Base-by-base conservation (phyloP, 805 yeast genomes). In the Lipomyces yamanashiensis region DNA sequence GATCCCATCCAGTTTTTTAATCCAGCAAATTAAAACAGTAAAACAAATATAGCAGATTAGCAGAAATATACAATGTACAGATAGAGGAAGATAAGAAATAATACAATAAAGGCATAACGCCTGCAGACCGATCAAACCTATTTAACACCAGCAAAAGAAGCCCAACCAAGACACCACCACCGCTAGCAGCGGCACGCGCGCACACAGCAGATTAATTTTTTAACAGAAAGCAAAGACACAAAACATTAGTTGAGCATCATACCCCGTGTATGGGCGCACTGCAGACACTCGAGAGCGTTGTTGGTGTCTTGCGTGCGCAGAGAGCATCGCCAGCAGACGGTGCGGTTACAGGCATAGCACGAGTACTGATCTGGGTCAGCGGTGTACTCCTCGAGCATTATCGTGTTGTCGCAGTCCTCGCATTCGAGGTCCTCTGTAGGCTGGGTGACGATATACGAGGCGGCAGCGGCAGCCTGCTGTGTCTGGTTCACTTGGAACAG, bases 271-370 rank as follows among this genome's bases (percentile, higher is more conserved):
- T 62, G 48, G 33, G 63, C 62, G 45, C 69, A 66, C 50, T 63
- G 67, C 44, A 66, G 61, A 45, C 69, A 66, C 36, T 55, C 67
- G 17, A 66, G 60, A 17, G 57, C 53, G 39, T 41, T 39, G 57
- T 40, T 66, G 13, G 58, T 59, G 19, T 63, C 67, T n/a, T 40
- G 62, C 4, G 62, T 21, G 3, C 67, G 61, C 15, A 63, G 44
- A 23, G 69, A 66, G 62, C 69, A 66, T 7, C 69, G 68, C 69
- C 69, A 66, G 60, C 69, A 66, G 2, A 66, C 64, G 34, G 62
- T 66, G 13, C 64, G 58, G 48, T 41, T 43, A 43, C 69, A 66
- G 36, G 58, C 53, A 44, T 39, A 64, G 59, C 69, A 66, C 28
- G 63, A 56, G 57, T 63, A 63, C 50, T 62, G 39, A 28, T 66